Conservation (phyloP, 2,329 filamentous ascomycete genomes). For the Beauveria australis region DNA sequence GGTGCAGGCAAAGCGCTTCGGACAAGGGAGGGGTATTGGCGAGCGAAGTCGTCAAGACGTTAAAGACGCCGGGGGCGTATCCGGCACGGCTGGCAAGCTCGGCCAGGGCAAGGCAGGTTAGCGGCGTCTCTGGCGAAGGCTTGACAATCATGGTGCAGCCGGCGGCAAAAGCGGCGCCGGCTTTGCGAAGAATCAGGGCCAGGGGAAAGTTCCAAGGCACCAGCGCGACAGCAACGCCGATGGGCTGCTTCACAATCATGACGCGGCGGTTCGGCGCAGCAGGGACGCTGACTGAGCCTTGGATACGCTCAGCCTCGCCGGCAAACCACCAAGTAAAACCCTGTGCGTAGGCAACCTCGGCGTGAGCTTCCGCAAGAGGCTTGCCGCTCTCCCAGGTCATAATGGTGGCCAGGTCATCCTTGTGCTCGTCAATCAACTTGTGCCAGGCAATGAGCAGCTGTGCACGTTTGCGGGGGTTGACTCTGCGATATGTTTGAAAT, state of each 20-base stretch:
- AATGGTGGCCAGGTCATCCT: conserved; percentile 31
- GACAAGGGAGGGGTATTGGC: conserved; percentile 35
- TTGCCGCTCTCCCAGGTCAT: conserved; percentile 47
- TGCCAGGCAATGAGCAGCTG: conserved; percentile 29
- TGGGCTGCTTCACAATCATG: conserved; percentile 56
- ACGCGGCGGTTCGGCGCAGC: conserved; percentile 54
- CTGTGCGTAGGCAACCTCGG: conserved; percentile 47
- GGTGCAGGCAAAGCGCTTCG: conserved; percentile 38
- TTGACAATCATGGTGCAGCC: conserved; percentile 71
- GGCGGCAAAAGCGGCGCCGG: conserved; percentile 53
- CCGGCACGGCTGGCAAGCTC: conserved; percentile 63
- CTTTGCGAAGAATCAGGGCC: conserved; percentile 40
- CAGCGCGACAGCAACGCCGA: conserved; percentile 27
- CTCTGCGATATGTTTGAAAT: conserved; percentile 30
- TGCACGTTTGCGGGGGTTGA: conserved; percentile 27
- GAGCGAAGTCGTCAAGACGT: conserved; percentile 37
- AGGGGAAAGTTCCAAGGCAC: conserved; percentile 52
- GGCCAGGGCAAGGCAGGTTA: conserved; percentile 61
- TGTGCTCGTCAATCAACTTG: conserved; percentile 24
- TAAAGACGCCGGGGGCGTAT: conserved; percentile 64
- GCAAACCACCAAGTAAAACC: conserved; percentile 51
- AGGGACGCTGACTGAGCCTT: conserved; percentile 51
- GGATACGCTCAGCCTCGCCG: conserved; percentile 40
- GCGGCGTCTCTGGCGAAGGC: conserved; percentile 65
- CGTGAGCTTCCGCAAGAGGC: conserved; percentile 43